Evolutionary conservation across 148 eudicot genomes (phyloP).

Genomic region (Rhododendron mucronatum): DNA sequence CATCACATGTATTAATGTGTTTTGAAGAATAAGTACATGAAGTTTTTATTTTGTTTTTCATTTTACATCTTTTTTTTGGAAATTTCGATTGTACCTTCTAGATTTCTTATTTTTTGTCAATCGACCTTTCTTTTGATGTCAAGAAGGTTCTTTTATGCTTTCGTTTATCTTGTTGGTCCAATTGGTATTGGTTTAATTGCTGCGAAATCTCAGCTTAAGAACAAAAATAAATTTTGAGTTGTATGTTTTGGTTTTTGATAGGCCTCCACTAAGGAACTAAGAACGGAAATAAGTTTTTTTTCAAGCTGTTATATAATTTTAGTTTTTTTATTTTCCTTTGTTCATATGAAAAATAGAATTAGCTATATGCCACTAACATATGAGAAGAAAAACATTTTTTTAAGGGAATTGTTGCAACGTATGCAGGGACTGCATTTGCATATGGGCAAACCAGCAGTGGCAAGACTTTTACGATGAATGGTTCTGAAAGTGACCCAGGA

Average conservation of each 20-base stretch:
- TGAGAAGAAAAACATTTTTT: not conserved
- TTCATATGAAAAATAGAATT: not conserved
- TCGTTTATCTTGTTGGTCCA: not conserved
- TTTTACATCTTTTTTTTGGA: not conserved
- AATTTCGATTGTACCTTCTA: not conserved
- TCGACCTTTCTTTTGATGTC: not conserved
- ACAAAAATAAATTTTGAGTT: not conserved
- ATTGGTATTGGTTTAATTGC: constrained; percentile 1
- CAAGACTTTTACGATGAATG: constrained; percentile 97
- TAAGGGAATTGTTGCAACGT: not conserved
- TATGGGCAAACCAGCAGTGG: constrained; percentile 99
- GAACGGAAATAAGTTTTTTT: too few species aligned
- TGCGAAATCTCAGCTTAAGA: not conserved
- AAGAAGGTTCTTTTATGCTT: not conserved
- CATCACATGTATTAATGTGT: not conserved
- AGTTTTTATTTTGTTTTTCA: not conserved
- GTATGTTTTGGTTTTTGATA: not conserved
- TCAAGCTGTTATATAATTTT: not conserved
- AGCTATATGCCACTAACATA: not conserved
- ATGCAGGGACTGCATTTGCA: constrained; percentile 93
- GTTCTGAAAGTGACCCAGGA: constrained; percentile 82
- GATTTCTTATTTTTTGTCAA: not conserved
- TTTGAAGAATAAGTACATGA: not conserved
- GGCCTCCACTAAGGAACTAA: not conserved
- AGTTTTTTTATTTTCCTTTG: not conserved